Conservation (phyloP, 257 asterid species). For the Primulina tabacum region DNA sequence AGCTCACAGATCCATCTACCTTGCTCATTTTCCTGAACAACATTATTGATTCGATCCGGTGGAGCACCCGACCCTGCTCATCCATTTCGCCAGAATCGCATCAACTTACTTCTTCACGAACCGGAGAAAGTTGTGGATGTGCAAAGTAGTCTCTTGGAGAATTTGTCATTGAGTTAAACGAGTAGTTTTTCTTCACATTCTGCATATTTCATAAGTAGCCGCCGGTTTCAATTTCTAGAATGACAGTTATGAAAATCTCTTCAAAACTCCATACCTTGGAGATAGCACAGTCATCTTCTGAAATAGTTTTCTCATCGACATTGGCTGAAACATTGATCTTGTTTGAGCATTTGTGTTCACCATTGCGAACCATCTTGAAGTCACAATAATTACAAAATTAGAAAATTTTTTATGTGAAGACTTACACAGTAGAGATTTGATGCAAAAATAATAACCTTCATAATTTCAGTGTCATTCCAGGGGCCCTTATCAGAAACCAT, state of each 20-base stretch:
- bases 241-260: not conserved
- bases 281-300: constrained; percentile 54
- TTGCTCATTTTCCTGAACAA: no score
- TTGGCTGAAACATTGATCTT: constrained; percentile 31
- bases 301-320: constrained; percentile 66
- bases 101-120: constrained; percentile 69
- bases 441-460: constrained; percentile 55
- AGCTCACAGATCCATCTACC: no score
- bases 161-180: constrained; percentile 36
- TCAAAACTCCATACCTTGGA: constrained; percentile 28
- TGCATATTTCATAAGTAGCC: constrained; percentile 19
- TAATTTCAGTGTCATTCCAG: constrained; percentile 85
- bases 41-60: no score
- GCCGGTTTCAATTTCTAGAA: not conserved
- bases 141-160: constrained; percentile 35
- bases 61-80: no score
- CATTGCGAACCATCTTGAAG: constrained; percentile 74
- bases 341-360: constrained; percentile 77
- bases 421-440: not conserved
- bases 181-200: constrained; percentile 39
- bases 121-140: constrained; percentile 48
- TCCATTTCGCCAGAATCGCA: no score
- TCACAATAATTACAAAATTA: constrained; percentile 25
- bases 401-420: constrained; percentile 15
- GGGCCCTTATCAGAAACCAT: constrained; percentile 93